Base-by-base conservation (phyloP, 2,329 filamentous ascomycete species). In the Calonectria pteridis region DNA sequence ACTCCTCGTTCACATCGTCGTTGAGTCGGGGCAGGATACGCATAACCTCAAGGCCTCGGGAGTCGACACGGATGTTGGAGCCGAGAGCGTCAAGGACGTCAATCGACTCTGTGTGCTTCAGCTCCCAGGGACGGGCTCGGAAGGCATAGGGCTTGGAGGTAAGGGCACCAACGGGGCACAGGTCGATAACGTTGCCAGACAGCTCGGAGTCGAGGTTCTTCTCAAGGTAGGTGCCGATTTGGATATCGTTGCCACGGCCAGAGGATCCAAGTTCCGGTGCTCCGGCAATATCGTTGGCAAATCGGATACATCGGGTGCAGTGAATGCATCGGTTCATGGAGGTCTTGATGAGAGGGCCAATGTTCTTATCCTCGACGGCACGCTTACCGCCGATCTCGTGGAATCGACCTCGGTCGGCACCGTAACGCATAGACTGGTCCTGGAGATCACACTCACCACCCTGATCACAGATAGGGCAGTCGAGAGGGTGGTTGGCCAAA, bases 301-400 rank as follows among this genome's bases (percentile, higher is more conserved):
- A 99, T 83, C 97, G 95, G 80, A 99, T 92, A 87, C 97, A 99
- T 82, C 97, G 93, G 77, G 97, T 99, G 90, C 97, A 99, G 89
- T 99, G 97, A 82, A 99, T 99, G 87, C 97, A 99, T 84, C 97
- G 92, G 90, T 99, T 99, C 97, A 99, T 99, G 64, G 97, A 99
- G 4, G 97, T 99, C 92, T 99, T 99, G 88, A 99, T 94, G 79
- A 99, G 87, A 68, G 97, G 97, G 43, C 97, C 97, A 82, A 99
- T 98, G 86, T 99, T 98, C 91, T 99, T 99, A 87, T 99, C 97
- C 88, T 99, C 97, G 49, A 98, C 96, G 31, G 95, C 97, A 89
- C 97, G 94, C 91, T 99, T 99, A 87, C 97, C 97, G 70, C 91
- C 93, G 82, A 97, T 87, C 87, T 99, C 97, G 88, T 99, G 97